Percentiles rank a stretch among this genome's conserved stretches.
phyloP scores from a whole-genome alignment of 108 stramenopile genomes.

The Nitzschia sp. region DNA sequence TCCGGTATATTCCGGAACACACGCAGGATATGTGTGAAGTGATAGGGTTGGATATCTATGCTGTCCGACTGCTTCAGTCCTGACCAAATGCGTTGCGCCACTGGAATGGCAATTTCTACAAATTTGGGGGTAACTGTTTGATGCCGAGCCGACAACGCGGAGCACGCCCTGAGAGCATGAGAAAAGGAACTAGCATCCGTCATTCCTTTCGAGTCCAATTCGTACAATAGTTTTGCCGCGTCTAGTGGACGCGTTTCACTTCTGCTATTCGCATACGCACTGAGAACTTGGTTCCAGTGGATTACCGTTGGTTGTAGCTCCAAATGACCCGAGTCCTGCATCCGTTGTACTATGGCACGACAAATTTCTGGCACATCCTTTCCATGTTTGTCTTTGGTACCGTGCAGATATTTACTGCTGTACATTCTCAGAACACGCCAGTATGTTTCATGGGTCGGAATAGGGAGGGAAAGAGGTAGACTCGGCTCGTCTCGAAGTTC shows the following conservation, averaged over 20 bases:
- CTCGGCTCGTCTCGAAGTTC: not conserved
- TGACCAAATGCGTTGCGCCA: slow-evolving; percentile 24
- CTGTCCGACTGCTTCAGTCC: slow-evolving; percentile 21
- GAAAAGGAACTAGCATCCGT: slow-evolving; percentile 35
- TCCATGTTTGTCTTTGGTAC: not conserved
- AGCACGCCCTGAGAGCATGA: slow-evolving; percentile 27
- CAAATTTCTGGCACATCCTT: slow-evolving; percentile 3
- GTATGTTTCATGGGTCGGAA: slow-evolving; percentile 31
- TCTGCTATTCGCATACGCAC: slow-evolving; percentile 18
- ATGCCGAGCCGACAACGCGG: slow-evolving; percentile 2
- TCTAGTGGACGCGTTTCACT: slow-evolving; percentile 17
- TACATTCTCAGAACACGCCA: slow-evolving; percentile 21
- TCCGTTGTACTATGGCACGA: slow-evolving; percentile 15
- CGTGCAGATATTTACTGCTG: slow-evolving; percentile 17
- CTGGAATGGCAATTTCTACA: slow-evolving; percentile 9
- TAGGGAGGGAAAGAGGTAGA: slow-evolving; percentile 11
- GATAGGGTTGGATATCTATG: slow-evolving; percentile 16
- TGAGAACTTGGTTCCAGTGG: slow-evolving; percentile 42
- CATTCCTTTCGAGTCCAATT: slow-evolving; percentile 17
- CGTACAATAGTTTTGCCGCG: slow-evolving; percentile 25
- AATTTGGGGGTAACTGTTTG: slow-evolving; percentile 5
- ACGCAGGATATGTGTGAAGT: slow-evolving; percentile 30
- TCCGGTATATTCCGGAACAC: slow-evolving; percentile 8
- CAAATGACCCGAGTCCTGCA: slow-evolving; percentile 14
- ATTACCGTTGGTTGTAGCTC: slow-evolving; percentile 3